Base-by-base conservation (phyloP, 1,284 basidiomycete species). In the Sanguinoderma infundibulare region DNA sequence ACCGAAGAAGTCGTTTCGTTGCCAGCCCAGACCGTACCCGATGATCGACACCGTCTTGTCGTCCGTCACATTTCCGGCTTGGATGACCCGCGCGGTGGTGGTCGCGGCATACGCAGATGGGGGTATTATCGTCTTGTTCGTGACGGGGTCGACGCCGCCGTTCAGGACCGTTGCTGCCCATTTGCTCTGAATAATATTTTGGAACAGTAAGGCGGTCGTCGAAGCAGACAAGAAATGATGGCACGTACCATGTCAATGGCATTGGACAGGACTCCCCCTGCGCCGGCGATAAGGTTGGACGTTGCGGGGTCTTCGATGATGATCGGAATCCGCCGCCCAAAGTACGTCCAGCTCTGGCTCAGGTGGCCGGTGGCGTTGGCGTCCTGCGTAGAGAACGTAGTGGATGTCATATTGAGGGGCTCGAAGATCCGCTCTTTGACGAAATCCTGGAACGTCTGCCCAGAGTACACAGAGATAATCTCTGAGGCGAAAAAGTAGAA, bases 201-300 rank as follows among this genome's bases (percentile, higher is more conserved):
- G n/a, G 12, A 34, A 34, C 34, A 1, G 12, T 34, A 12, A 34
- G 34, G 8, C 7, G 12, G 3, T 34, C 34, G 1, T 34, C 34
- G 1, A 34, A 12, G 34, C 34, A 34, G 7, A 34, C 12, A 9
- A 12, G 34, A 12, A 34, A 2, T 12, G 14, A 46, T 46, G 14
- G 12, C 12, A 6, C 14, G 42, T 6, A 46, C 42, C 67, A 76
- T 58, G 42, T 77, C 76, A 36, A 67, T 61, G 2, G 67, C 66
- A 38, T 63, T 76, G 0, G 74, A 70, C n/a, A 75, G 73, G 22
- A 75, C 53, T 0, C 75, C 76, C 3, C 71, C 75, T 0, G 74
- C 61, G 0, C 75, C 75, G 3, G 73, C 74, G 12, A 65, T 62
- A 30, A 75, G 49, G 10, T 55, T 32, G 15, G 42, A 28, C 6